Evolutionary conservation across 257 asterid species (phyloP), one percentile per base, ranked within the genome.

Genomic region (Misopates orontium): DNA sequence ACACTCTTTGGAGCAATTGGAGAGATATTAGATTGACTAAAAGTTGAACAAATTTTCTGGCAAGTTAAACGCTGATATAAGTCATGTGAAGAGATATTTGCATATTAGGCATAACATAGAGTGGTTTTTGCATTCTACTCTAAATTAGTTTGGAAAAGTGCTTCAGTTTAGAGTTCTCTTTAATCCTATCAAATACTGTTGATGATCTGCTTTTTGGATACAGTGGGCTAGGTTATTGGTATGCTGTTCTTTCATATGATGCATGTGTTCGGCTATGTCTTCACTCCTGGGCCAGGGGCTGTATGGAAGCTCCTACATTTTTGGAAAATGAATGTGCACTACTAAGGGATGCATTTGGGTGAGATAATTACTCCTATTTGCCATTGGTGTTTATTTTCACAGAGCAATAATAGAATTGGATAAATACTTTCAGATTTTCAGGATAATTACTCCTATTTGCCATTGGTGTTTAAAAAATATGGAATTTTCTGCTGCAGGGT

Each of bases 221-320:
- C 88, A 92, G 98, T 78, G 97, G 90, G 70, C 78, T 84, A 57
- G 96, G 96, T 50, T 56, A 83, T 48, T 87, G 96, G 96, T 82
- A 73, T 45, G 75, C 73, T 64, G 86, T 87, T 62, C 76, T 87
- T 53, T 77, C 98, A 52, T 92, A 92, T 42, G 98, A 92, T 56
- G 98, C 98, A 23, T 89, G 98, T 60, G 87, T 85, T 52, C 83
- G 98, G 63, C 82, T 92, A 18, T 92, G 98, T 68, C 96, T 89
- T 68, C 84, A 84, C 53, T 80, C 95, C 9, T 87, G 95, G 96
- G 87, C 90, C 42, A 80, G 74, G 66, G 87, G 84, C 62, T 72
- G 84, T 78, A 76, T 65, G 76, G 93, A 85, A 80, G 96, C 96
- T 60, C 90, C 92, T 5, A 24, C 69, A 17, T 91, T 91, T 75